Evolutionary conservation across 805 yeast species (phyloP).

Genomic region (Suhomyces sp.): DNA sequence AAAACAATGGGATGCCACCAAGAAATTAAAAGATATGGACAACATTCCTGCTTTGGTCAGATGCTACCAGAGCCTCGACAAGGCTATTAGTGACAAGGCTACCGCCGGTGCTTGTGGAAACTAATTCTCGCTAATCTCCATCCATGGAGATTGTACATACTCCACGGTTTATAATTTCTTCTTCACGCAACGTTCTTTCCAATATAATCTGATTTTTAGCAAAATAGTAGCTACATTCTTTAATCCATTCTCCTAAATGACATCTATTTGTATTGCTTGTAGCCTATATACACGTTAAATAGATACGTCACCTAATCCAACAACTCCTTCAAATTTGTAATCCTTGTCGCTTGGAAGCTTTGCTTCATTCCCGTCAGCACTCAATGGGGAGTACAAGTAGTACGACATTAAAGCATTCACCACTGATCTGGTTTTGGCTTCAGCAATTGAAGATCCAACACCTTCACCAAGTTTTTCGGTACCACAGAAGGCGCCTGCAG

Average conservation of each 20-base stretch:
- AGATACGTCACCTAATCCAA: conserved; percentile 46
- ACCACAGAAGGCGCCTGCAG: conserved; percentile 90
- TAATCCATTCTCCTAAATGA: no score
- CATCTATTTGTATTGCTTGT: no score
- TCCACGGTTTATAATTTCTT: no score
- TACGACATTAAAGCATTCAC: conserved; percentile 88
- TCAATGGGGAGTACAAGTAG: conserved; percentile 85
- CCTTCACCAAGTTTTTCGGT: conserved; percentile 86
- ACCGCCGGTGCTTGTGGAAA: conserved; percentile 14
- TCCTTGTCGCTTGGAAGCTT: conserved; percentile 60
- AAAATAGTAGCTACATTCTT: no score
- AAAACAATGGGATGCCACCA: conserved; percentile 10
- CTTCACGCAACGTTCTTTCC: no score
- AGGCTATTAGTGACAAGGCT: conserved; percentile 8
- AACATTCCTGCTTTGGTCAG: conserved; percentile 12
- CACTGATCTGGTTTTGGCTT: conserved; percentile 90
- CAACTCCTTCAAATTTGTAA: conserved; percentile 41
- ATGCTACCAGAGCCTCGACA: conserved; percentile 11
- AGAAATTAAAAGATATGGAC: conserved; percentile 12
- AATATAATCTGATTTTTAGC: no score
- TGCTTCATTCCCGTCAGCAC: conserved; percentile 38
- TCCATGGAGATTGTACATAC: no score
- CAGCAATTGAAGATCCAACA: conserved; percentile 83
- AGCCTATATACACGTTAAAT: conserved; percentile 25
- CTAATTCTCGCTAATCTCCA: no score